Evolutionary conservation across 495 filamentous ascomycete species (phyloP).

Genomic region (Xylaria castorea): DNA sequence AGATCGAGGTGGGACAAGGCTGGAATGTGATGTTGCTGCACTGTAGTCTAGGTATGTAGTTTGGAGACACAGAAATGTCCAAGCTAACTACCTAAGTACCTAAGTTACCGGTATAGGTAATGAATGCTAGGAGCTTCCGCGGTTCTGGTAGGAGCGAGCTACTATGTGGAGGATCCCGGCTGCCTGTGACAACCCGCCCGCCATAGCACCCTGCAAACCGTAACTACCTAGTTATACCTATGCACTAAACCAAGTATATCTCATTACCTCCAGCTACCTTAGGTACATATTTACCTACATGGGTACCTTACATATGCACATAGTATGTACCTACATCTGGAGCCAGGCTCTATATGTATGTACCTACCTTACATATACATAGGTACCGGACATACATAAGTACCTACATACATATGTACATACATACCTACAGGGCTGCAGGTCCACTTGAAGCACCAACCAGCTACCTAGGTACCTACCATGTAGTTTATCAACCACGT

Average conservation of each 20-base stretch:
- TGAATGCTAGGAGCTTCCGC: neutral
- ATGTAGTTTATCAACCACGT: neutral
- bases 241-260: neutral
- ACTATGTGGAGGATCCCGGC: neutral
- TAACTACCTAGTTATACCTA: neutral
- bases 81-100: no score
- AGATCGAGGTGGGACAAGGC: neutral
- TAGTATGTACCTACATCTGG: no score
- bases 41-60: no score
- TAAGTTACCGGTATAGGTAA: no score
- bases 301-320: no score
- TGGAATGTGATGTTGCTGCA: neutral
- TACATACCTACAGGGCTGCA: no score
- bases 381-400: no score
- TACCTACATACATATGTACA: no score
- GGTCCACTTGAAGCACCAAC: neutral
- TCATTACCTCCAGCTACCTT: no score
- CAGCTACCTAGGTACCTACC: neutral
- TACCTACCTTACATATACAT: neutral
- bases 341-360: no score
- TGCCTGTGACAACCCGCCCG: no score
- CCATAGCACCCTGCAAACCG: neutral
- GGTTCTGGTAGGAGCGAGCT: neutral
- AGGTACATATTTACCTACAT: no score
- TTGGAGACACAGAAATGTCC: neutral